Evolutionary conservation across 768 basidiomycete genomes (phyloP).

Genomic region (Amanita fuliginea): DNA sequence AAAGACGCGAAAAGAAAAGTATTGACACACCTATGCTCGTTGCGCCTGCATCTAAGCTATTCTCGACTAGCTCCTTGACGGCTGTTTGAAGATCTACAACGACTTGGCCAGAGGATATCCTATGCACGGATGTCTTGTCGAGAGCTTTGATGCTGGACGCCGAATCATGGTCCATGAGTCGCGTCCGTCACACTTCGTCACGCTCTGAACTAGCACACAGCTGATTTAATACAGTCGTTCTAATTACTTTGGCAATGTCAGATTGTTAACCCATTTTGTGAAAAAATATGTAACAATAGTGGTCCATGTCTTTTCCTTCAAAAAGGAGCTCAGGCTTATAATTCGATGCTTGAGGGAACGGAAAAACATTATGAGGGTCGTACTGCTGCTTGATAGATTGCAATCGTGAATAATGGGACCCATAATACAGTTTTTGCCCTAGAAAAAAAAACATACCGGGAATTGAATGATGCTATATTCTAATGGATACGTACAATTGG

Average conservation of each 20-base stretch:
- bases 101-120: slow-evolving; percentile 91
- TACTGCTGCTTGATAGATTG: slow-evolving; percentile 19
- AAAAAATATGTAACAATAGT: too few species aligned
- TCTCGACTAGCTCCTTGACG: slow-evolving; percentile 94
- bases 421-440: slow-evolving; percentile 26
- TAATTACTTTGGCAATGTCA: too few species aligned
- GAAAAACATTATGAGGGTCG: slow-evolving; percentile 26
- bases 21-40: slow-evolving; percentile 65
- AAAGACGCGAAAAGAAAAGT: background rate
- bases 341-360: slow-evolving; percentile 19
- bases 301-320: too few species aligned
- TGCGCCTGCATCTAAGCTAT: slow-evolving; percentile 88
- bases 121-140: slow-evolving; percentile 69
- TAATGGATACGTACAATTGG: slow-evolving; percentile 19
- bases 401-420: slow-evolving; percentile 19
- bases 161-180: too few species aligned
- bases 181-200: too few species aligned
- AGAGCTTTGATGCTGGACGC: slow-evolving; percentile 40
- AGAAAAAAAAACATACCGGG: background rate
- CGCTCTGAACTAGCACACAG: too few species aligned
- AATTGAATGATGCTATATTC: background rate
- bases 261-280: too few species aligned
- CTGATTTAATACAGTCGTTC: too few species aligned
- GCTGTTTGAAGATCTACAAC: slow-evolving; percentile 89
- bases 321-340: too few species aligned